Conservation (phyloP, 257 asterid genomes). For the Vinca minor region DNA sequence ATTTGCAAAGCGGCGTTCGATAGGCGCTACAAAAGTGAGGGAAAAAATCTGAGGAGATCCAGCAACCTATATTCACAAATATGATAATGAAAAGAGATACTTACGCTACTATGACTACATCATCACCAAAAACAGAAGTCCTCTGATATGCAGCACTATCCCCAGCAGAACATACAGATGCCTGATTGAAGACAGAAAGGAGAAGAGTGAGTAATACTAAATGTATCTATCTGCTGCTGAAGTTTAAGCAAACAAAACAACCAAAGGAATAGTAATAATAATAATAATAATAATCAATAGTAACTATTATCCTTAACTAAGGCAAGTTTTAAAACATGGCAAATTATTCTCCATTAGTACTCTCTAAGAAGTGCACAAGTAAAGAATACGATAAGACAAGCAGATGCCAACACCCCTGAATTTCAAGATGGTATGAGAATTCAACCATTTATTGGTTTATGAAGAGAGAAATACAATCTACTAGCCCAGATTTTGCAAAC, state of each 20-base stretch:
- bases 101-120: constrained; percentile 97
- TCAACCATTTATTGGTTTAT: background rate
- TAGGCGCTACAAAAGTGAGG: constrained; percentile 52
- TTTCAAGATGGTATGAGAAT: background rate
- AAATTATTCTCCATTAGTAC: background rate
- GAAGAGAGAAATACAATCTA: background rate
- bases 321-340: background rate
- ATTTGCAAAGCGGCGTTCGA: constrained; percentile 84
- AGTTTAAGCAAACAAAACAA: background rate
- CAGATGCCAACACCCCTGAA: background rate
- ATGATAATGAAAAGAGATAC: constrained; percentile 14
- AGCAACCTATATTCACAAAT: background rate
- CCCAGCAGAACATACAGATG: constrained; percentile 79
- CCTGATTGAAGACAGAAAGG: constrained; percentile 39
- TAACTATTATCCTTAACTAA: background rate
- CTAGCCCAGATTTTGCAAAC: background rate
- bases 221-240: background rate
- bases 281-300: too few species aligned
- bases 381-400: background rate
- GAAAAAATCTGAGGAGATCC: background rate
- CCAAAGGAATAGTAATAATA: background rate
- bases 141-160: constrained; percentile 93
- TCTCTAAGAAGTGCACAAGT: background rate
- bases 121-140: constrained; percentile 82
- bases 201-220: background rate